Conservation (phyloP, 148 eudicot genomes). For the Arctostaphylos glauca region DNA sequence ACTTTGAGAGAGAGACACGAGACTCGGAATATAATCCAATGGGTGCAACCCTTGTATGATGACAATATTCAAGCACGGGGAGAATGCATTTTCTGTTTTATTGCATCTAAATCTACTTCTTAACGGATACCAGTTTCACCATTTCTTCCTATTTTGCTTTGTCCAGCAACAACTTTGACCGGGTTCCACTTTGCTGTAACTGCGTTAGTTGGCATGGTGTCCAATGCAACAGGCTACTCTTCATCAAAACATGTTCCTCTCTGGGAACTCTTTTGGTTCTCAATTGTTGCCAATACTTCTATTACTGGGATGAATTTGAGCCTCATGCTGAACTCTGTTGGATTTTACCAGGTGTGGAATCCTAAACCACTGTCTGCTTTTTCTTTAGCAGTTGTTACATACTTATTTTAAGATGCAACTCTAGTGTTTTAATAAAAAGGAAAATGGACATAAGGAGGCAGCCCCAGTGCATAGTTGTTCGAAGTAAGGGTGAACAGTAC, state of each 20-base stretch:
- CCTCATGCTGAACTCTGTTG: slow-evolving; percentile 90
- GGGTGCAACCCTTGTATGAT: not conserved
- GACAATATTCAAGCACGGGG: not conserved
- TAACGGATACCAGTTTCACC: not conserved
- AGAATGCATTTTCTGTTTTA: not conserved
- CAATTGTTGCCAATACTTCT: slow-evolving; percentile 77
- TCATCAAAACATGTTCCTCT: slow-evolving; percentile 76
- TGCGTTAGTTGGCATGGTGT: slow-evolving; percentile 70
- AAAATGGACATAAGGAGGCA: not conserved
- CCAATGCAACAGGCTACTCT: slow-evolving; percentile 72
- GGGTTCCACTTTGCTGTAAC: slow-evolving; percentile 87
- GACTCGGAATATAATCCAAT: too few relatives aligned
- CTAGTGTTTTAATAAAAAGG: not conserved
- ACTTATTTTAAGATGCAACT: not conserved
- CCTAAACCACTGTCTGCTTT: not conserved
- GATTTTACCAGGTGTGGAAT: slow-evolving; percentile 75
- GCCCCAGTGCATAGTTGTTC: not conserved
- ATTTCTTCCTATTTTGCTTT: slow-evolving; percentile 15
- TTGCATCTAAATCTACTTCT: not conserved
- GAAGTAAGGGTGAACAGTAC: not conserved
- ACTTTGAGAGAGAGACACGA: not conserved
- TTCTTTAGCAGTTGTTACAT: not conserved
- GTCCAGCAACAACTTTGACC: slow-evolving; percentile 79
- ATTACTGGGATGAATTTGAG: slow-evolving; percentile 89
- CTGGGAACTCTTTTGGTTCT: slow-evolving; percentile 85